Evolutionary conservation across 2,329 filamentous ascomycete genomes (phyloP), one percentile per base, ranked within the genome.

Genomic region (Diplodia sapinea): DNA sequence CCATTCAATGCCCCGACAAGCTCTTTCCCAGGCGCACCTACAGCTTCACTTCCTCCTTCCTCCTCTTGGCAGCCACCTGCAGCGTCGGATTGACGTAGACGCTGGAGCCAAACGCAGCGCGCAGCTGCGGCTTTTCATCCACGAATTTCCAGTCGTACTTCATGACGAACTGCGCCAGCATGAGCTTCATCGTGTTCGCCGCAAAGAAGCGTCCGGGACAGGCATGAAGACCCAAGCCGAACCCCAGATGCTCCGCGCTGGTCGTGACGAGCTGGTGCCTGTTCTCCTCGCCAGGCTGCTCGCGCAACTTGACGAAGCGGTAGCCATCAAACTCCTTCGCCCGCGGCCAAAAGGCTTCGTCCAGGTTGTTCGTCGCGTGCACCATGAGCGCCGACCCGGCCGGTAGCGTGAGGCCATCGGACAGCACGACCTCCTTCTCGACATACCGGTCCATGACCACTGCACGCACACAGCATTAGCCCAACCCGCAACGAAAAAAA

Each of bases 121-220:
- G 29, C 11, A 63, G 40, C 31, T 63, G 59, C 12, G 59, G 59
- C 1, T 51, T 51, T 3, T 63, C 43, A 8, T 51, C 59, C 17
- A 51, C 59, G 26, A 63, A 63, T n/a, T 38, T 63, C 59, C 59
- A 63, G 12, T 63, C 59, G 6, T 63, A 63, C 47, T 63, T 63
- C 43, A 51, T 63, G 43, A 63, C 59, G 8, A 51, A 51, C 1
- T 63, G 59, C 4, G 73, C 73, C 4, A 78, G 47, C 15, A 77
- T 72, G 70, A 78, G 73, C 68, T 78, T 78, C 50, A 78, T 77
- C 67, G 76, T 74, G 49, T 74, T 74, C 1, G 71, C 67, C 0
- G 76, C 76, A 17, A 77, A 77, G 68, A 77, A 77, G 1, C 76
- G 69, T 0, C 76, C 76, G 2, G 76, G 75, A 23, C 76, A 78